Conservation (phyloP, 139 green algal genomes). For the Trebouxia sp. region DNA sequence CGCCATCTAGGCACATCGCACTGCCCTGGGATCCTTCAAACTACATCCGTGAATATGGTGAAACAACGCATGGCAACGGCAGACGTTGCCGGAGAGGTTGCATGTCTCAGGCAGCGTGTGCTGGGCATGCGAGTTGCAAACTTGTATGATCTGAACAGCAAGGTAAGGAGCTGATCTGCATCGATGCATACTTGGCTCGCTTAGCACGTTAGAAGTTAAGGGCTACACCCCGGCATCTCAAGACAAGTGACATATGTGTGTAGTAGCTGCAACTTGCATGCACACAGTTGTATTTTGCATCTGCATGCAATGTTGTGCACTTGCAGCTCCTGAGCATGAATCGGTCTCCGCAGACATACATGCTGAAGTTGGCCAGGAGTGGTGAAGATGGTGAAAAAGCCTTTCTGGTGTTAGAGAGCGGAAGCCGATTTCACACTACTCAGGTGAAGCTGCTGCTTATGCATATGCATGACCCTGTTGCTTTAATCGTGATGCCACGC, state of each 20-base stretch:
- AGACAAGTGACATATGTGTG: too few relatives aligned
- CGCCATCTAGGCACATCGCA: too few relatives aligned
- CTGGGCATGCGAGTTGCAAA: slow-evolving; percentile 90
- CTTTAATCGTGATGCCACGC: too few relatives aligned
- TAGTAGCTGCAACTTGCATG: neutral
- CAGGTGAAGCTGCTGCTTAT: slow-evolving; percentile 51
- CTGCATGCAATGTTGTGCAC: too few relatives aligned
- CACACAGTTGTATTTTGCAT: neutral
- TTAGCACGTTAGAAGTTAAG: too few relatives aligned
- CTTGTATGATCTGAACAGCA: slow-evolving; percentile 93
- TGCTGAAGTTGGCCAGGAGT: slow-evolving; percentile 88
- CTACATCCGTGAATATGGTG: slow-evolving; percentile 34
- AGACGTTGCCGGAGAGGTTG: slow-evolving; percentile 90
- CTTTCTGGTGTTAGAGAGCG: slow-evolving; percentile 91
- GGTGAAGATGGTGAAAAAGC: slow-evolving; percentile 94
- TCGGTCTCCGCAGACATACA: slow-evolving; percentile 58
- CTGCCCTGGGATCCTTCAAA: too few relatives aligned
- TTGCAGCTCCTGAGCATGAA: neutral
- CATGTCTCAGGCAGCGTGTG: slow-evolving; percentile 75
- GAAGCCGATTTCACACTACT: slow-evolving; percentile 87
- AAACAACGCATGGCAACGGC: slow-evolving; percentile 88
- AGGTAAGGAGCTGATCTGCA: too few relatives aligned
- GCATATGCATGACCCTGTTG: too few relatives aligned
- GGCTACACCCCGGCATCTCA: too few relatives aligned
- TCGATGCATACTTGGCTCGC: too few relatives aligned